Percentiles rank a stretch among this genome's conserved stretches.
Conservation (phyloP, 2,329 filamentous ascomycete genomes). For the Penicillium sp. region DNA sequence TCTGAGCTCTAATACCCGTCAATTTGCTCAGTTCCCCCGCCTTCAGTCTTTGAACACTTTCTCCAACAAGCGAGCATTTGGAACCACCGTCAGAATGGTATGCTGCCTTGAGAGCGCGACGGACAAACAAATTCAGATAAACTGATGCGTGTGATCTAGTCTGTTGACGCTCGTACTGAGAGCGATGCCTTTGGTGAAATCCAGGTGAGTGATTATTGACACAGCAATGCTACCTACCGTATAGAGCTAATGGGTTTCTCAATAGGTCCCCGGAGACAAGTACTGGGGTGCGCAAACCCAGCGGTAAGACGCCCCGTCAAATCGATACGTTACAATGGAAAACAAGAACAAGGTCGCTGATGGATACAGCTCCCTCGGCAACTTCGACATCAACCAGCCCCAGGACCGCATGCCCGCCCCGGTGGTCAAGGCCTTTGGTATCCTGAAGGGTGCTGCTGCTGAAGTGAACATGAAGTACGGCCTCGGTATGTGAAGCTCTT, state of each 20-base stretch:
- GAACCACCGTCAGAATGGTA: slow-evolving; percentile 43
- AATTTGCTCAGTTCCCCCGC: slow-evolving; percentile 36
- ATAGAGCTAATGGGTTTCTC: slow-evolving; percentile 17
- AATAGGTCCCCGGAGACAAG: slow-evolving; percentile 74
- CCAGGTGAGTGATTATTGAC: slow-evolving; percentile 51
- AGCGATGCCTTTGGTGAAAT: slow-evolving; percentile 98
- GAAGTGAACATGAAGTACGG: slow-evolving; percentile 94
- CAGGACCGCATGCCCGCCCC: slow-evolving; percentile 97
- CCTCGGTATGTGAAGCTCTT: slow-evolving; percentile 55
- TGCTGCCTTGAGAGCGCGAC: slow-evolving; percentile 5
- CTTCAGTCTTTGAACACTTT: slow-evolving; percentile 32
- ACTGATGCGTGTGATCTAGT: slow-evolving; percentile 26
- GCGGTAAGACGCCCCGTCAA: slow-evolving; percentile 51
- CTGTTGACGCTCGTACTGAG: slow-evolving; percentile 69
- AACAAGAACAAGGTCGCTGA: slow-evolving; percentile 21
- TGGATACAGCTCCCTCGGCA: slow-evolving; percentile 69
- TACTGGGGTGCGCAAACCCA: slow-evolving; percentile 99
- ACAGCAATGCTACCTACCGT: neutral
- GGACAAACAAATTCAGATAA: neutral
- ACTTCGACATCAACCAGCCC: slow-evolving; percentile 99
- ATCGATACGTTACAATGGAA: slow-evolving; percentile 1
- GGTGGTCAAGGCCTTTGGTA: slow-evolving; percentile 89
- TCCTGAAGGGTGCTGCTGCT: slow-evolving; percentile 94
- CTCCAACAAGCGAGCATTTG: slow-evolving; percentile 37
- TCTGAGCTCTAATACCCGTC: slow-evolving; percentile 34